Percentiles rank a stretch among this genome's conserved stretches.
Conservation (phyloP, 192 early-diverging fungal species). For the Tieghemiomyces parasiticus region DNA sequence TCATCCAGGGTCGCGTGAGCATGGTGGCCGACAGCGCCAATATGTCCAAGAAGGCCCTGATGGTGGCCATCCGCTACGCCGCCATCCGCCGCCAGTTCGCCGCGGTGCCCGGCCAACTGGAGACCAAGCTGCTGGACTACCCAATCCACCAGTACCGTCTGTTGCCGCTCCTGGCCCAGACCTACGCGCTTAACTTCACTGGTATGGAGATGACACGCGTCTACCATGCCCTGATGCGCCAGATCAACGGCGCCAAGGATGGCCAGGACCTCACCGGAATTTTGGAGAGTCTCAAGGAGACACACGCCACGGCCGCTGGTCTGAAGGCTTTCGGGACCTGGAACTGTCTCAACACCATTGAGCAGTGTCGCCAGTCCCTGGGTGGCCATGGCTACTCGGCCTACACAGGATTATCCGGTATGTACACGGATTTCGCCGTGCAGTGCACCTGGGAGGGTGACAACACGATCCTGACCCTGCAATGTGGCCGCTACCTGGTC, state of each 20-base stretch:
- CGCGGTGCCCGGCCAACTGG: constrained; percentile 38
- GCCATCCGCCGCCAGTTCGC: constrained; percentile 84
- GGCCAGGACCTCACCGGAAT: constrained; percentile 46
- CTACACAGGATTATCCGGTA: constrained; percentile 75
- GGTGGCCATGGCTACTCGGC: constrained; percentile 90
- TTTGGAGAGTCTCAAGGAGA: constrained; percentile 73
- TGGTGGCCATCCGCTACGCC: constrained; percentile 82
- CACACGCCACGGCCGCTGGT: constrained; percentile 81
- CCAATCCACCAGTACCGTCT: constrained; percentile 89
- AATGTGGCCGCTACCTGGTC: constrained; percentile 76
- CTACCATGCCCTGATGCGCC: constrained; percentile 64
- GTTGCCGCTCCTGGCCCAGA: constrained; percentile 79
- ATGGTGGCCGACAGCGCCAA: constrained; percentile 78
- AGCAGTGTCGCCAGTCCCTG: constrained; percentile 78
- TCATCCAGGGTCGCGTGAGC: constrained; percentile 68
- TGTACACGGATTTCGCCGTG: constrained; percentile 80
- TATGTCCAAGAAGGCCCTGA: constrained; percentile 76
- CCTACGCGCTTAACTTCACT: constrained; percentile 82
- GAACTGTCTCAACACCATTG: constrained; percentile 77
- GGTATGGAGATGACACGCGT: constrained; percentile 65
- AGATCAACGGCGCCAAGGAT: constrained; percentile 47
- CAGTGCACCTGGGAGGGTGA: constrained; percentile 84
- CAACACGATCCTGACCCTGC: constrained; percentile 83
- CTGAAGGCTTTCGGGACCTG: constrained; percentile 91
- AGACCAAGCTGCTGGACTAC: constrained; percentile 87